phyloP scores from a whole-genome alignment of 2,329 filamentous ascomycete genomes.

The Fusarium duplospermum region DNA sequence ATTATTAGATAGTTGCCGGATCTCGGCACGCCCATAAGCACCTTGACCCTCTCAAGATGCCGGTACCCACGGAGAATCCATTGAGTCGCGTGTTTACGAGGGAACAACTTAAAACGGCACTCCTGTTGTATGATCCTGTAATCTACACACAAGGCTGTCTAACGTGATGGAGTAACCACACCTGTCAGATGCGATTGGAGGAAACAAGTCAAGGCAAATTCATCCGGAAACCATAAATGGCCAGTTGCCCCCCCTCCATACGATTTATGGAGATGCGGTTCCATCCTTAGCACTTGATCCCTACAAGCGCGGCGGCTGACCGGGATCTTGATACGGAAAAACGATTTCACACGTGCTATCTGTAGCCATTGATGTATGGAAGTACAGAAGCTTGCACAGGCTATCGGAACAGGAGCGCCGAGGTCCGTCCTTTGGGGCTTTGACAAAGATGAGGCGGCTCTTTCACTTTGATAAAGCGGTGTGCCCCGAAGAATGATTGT shows the following conservation, averaged over 20 bases:
- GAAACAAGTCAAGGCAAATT: neutral
- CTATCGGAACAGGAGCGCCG: neutral
- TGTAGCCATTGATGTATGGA: neutral
- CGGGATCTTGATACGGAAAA: slow-evolving; percentile 7
- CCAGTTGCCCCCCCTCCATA: neutral
- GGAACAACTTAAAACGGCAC: neutral
- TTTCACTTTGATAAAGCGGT: neutral
- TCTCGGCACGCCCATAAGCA: neutral
- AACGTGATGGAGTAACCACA: neutral
- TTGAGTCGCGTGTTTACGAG: neutral
- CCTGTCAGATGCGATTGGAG: neutral
- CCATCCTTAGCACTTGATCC: slow-evolving; percentile 3
- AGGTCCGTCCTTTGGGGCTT: neutral
- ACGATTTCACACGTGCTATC: neutral
- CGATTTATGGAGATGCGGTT: slow-evolving; percentile 3
- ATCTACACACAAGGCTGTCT: slow-evolving; percentile 5
- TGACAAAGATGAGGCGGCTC: neutral
- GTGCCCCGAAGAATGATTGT: neutral
- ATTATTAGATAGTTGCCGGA: neutral
- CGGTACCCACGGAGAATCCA: neutral
- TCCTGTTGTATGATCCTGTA: neutral
- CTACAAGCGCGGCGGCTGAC: slow-evolving; percentile 11
- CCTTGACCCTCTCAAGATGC: neutral
- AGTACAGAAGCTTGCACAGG: neutral
- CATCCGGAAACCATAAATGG: neutral